Evolutionary conservation across 2,329 filamentous ascomycete genomes (phyloP).

Genomic region (Aaosphaeria arxii): DNA sequence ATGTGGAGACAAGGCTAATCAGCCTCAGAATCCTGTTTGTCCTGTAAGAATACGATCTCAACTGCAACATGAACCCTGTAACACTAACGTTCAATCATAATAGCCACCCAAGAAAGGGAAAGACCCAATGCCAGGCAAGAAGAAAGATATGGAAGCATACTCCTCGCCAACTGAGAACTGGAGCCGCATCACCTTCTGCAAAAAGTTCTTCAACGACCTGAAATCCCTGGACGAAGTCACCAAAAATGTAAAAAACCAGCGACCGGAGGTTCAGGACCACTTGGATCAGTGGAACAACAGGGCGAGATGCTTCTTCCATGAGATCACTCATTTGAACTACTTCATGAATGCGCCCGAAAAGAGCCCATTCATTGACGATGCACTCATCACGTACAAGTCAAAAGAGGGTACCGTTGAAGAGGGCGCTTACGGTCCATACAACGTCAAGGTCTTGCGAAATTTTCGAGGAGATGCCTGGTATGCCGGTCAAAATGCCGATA

Average conservation of each 20-base stretch:
- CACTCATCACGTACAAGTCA: background rate
- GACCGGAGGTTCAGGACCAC: background rate
- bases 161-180: background rate
- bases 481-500: background rate
- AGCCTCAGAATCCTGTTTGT: background rate
- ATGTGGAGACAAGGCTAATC: background rate
- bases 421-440: background rate
- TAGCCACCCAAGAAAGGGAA: background rate
- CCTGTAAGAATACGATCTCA: background rate
- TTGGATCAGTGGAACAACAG: background rate
- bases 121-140: too few species aligned
- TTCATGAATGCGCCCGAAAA: background rate
- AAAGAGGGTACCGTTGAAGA: background rate
- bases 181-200: background rate
- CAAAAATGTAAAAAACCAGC: background rate
- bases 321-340: background rate
- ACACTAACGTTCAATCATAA: background rate
- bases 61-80: background rate
- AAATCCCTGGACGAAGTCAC: background rate
- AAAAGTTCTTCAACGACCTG: background rate
- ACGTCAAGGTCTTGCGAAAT: background rate
- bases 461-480: background rate
- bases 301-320: background rate
- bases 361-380: background rate
- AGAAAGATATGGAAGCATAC: too few species aligned